These are phyloP conservation scores for Mollisia scopiformis DNA, from an alignment of 2,329 filamentous ascomycete species.

Conservation along the genomic window DNA sequence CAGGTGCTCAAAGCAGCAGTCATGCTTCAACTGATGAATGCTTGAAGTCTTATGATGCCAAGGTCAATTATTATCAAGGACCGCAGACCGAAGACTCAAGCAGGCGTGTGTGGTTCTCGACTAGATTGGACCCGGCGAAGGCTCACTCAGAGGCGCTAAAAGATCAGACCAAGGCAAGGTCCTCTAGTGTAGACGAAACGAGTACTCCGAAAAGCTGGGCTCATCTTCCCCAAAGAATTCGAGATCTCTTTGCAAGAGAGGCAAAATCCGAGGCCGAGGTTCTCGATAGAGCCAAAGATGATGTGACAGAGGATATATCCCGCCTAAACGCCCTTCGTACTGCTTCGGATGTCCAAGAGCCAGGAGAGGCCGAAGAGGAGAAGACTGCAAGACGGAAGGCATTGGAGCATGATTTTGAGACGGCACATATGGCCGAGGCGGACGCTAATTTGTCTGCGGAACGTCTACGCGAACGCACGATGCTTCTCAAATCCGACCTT, in stretches of 20 bases:
- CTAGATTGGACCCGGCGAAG: too few relatives aligned
- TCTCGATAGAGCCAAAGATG: slow-evolving; percentile 14
- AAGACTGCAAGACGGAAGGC: slow-evolving; percentile 30
- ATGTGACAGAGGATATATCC: slow-evolving; percentile 26
- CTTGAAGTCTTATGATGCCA: slow-evolving; percentile 5
- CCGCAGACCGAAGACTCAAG: neutral
- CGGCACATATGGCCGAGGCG: slow-evolving; percentile 1
- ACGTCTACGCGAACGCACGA: slow-evolving; percentile 21
- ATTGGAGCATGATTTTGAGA: slow-evolving; percentile 32
- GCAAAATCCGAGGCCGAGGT: neutral
- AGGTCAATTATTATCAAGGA: slow-evolving; percentile 11
- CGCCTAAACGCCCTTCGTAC: slow-evolving; percentile 32
- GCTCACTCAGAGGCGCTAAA: too few relatives aligned
- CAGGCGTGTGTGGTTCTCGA: too few relatives aligned
- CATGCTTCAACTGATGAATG: neutral
- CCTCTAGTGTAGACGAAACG: too few relatives aligned
- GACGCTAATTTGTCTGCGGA: slow-evolving; percentile 14
- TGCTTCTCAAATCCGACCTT: slow-evolving; percentile 28
- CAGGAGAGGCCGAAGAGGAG: slow-evolving; percentile 23
- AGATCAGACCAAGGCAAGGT: too few relatives aligned
- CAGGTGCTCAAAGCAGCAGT: neutral
- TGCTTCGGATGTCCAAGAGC: slow-evolving; percentile 23
- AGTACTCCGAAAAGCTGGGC: neutral
- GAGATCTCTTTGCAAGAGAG: neutral
- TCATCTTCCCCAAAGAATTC: neutral